A percentile compares a stretch with the other conserved stretches of the same genome.
Evolutionary conservation across 805 yeast genomes (phyloP).

Genomic region (Saccharomycopsis fodiens): DNA sequence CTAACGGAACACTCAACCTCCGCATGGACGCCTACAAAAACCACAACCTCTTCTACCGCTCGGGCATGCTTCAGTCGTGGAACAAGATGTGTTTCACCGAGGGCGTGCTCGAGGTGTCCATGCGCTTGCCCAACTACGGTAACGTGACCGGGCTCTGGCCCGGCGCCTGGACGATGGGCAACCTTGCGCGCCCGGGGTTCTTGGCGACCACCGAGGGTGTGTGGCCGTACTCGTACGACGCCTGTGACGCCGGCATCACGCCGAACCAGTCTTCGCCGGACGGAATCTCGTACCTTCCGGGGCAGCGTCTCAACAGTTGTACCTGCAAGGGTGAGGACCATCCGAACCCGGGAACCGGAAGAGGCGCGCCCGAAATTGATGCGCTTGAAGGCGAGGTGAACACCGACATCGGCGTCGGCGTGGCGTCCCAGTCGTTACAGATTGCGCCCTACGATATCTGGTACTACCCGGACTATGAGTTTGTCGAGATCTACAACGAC

Average conservation of each 20-base stretch:
- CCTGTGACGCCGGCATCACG: slow-evolving; percentile 91
- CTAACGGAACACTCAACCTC: slow-evolving; percentile 59
- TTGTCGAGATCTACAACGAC: slow-evolving; percentile 60
- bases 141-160: slow-evolving; percentile 87
- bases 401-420: slow-evolving; percentile 47
- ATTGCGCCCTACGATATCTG: slow-evolving; percentile 92
- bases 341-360: slow-evolving; percentile 80
- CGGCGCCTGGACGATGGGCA: slow-evolving; percentile 93
- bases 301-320: slow-evolving; percentile 71
- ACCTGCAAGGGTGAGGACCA: slow-evolving; percentile 80
- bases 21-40: slow-evolving; percentile 76
- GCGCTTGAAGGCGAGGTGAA: slow-evolving; percentile 77
- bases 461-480: slow-evolving; percentile 87
- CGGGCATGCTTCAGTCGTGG: slow-evolving; percentile 93
- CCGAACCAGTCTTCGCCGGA: slow-evolving; percentile 88
- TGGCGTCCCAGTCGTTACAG: slow-evolving; percentile 89
- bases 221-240: slow-evolving; percentile 88
- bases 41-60: slow-evolving; percentile 74
- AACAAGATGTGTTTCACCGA: slow-evolving; percentile 84
- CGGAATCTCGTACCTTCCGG: slow-evolving; percentile 81
- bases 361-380: slow-evolving; percentile 97
- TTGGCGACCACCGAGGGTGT: slow-evolving; percentile 83
- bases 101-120: slow-evolving; percentile 72
- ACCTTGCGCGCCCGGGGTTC: slow-evolving; percentile 87
- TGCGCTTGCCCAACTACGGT: slow-evolving; percentile 73